Percentiles rank a stretch among this genome's conserved stretches.
Evolutionary conservation across 1,284 basidiomycete genomes (phyloP).

Genomic region (Microstroma glucosiphilum): DNA sequence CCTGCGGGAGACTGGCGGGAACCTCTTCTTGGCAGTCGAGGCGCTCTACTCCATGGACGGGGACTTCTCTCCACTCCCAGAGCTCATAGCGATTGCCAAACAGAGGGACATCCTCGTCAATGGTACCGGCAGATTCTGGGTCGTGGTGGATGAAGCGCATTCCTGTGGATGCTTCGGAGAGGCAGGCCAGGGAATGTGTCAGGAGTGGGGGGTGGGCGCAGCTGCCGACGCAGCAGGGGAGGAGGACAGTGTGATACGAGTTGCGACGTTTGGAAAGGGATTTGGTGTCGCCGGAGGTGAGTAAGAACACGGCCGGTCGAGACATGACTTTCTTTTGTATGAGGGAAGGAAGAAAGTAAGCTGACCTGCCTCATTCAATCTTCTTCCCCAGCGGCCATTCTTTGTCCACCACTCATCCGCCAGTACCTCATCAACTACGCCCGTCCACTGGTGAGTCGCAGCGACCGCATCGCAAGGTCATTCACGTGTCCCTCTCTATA

Average conservation of each 20-base stretch:
- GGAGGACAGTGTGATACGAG: conserved; percentile 15
- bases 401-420: conserved; percentile 66
- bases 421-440: conserved; percentile 90
- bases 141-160: conserved; percentile 70
- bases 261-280: conserved; percentile 47
- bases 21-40: conserved; percentile 67
- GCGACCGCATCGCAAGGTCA: not conserved
- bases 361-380: not conserved
- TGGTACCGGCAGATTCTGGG: conserved; percentile 18
- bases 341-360: no score
- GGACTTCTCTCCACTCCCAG: conserved; percentile 69
- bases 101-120: conserved; percentile 22
- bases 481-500: not conserved
- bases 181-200: conserved; percentile 28
- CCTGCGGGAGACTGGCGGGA: conserved; percentile 9
- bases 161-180: conserved; percentile 68
- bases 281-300: conserved; percentile 34
- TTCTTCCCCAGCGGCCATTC: conserved; percentile 60
- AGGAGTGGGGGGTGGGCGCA: conserved; percentile 19
- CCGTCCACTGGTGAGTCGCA: conserved; percentile 64
- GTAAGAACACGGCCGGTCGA: no score
- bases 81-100: conserved; percentile 62
- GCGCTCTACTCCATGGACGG: conserved; percentile 93
- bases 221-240: not conserved
- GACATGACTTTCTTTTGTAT: not conserved